Base-by-base conservation (phyloP, 2,329 filamentous ascomycete species). In the Pseudocercospora eumusae region DNA sequence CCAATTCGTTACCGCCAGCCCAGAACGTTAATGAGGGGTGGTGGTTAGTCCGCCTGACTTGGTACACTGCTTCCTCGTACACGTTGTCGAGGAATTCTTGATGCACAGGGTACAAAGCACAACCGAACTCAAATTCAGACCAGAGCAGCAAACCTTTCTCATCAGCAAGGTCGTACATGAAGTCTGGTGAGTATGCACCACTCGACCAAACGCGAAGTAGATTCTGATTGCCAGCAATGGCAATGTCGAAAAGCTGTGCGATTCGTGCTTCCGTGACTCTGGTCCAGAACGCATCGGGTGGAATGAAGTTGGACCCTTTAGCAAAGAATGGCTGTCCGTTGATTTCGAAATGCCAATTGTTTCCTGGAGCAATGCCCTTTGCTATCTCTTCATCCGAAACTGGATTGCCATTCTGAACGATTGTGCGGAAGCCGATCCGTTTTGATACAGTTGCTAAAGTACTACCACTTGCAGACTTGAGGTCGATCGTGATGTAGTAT, bases 261-360 rank as follows among this genome's bases (percentile, higher is more conserved):
- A 88, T 84, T 47, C 79, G 80, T 0, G 75, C 74, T 23, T 77
- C 71, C 0, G 83, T 86, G 5, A 88, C 84, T 47, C 84, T 77
- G 0, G 85, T 81, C 84, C 85, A 87, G 70, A 88, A 88, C 1
- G 81, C 80, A 70, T 87, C 85, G 0, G 84, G 84, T 0, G 85
- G 85, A 55, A 88, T 85, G 65, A 88, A 82, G 65, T 88, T 87
- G 18, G 83, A 85, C 3, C 85, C 86, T 69, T 87, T 87, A 2
- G 84, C 85, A 66, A 86, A 88, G 66, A 88, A 86, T 11, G 84
- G 81, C 54, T 84, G 80, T 0, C 86, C 85, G 62, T 88, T 88
- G 62, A 88, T 79, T 69, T 88, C 84, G 65, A 88, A 88, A 69
- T 88, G 84, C 84, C 85, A 85, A 71, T 85, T 83, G 47, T 81